A percentile compares a stretch with the other conserved stretches of the same genome.
Evolutionary conservation across 78 protist species (phyloP).

Genomic region (Dictyostelium citrinum): DNA sequence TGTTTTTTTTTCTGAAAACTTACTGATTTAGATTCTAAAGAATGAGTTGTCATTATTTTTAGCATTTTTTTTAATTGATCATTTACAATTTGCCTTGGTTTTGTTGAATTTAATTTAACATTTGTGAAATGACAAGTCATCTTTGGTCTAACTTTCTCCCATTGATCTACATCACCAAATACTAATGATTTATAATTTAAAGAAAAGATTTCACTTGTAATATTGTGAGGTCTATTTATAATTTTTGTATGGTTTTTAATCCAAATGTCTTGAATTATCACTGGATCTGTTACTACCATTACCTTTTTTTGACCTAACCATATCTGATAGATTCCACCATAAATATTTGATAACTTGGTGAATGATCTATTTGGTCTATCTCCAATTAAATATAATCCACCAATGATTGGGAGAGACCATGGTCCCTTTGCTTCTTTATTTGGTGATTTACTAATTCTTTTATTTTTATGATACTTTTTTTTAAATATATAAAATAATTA

Average conservation of each 20-base stretch:
- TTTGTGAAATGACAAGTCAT: not conserved
- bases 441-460: not conserved
- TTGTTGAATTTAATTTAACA: not conserved
- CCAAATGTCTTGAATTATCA: conserved; percentile 3
- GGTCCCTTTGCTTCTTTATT: conserved; percentile 29
- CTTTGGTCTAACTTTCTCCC: not conserved
- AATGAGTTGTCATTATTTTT: not conserved
- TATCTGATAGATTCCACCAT: conserved; percentile 6
- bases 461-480: not conserved
- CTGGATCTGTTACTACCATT: not conserved
- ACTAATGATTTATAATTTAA: not conserved
- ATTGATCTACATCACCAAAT: not conserved
- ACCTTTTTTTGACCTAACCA: conserved; percentile 3
- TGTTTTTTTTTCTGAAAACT: not conserved
- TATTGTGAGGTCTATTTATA: conserved; percentile 10
- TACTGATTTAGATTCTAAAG: not conserved
- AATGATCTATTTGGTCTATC: conserved; percentile 9
- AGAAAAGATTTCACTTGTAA: not conserved
- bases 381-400: not conserved
- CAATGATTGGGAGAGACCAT: conserved; percentile 28
- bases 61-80: not conserved
- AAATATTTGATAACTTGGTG: not conserved
- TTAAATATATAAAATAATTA: no score
- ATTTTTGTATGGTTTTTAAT: conserved; percentile 4
- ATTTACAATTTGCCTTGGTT: not conserved